A percentile compares a stretch with the other conserved stretches of the same genome.
Evolutionary conservation across 2,329 filamentous ascomycete species (phyloP).

Genomic region (Cercospora sp.): DNA sequence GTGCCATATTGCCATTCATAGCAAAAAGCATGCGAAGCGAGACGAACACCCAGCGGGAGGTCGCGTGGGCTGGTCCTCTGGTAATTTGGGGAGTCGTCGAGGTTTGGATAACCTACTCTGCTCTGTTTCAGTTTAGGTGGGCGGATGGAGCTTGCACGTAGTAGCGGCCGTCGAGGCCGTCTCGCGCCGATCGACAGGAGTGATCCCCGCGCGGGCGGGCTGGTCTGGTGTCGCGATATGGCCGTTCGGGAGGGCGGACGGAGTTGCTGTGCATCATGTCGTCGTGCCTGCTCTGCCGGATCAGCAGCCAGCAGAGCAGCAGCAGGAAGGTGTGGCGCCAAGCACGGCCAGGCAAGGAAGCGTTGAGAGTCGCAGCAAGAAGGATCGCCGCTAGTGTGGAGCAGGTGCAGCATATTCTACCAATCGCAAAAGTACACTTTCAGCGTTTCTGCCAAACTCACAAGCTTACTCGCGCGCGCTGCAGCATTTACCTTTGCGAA

Average conservation of each 20-base stretch:
- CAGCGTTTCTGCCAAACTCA: constrained; percentile 11
- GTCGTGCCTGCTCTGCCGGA: constrained; percentile 1
- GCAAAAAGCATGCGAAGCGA: not conserved
- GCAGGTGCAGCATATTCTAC: constrained; percentile 10
- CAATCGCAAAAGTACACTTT: constrained; percentile 9
- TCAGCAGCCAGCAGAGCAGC: not conserved
- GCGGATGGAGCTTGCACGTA: not conserved
- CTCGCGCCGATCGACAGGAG: constrained; percentile 4
- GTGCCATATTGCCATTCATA: not conserved
- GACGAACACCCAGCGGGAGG: not conserved
- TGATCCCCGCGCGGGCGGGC: constrained; percentile 5
- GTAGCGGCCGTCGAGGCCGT: not conserved
- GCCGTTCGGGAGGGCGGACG: not conserved
- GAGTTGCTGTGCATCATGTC: not conserved
- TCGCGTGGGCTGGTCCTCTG: not conserved
- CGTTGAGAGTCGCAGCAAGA: constrained; percentile 14
- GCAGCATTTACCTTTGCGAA: constrained; percentile 8
- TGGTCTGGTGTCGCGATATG: constrained; percentile 2
- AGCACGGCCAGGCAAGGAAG: constrained; percentile 6
- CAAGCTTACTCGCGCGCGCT: constrained; percentile 18
- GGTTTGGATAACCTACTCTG: constrained; percentile 8
- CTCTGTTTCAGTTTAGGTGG: constrained; percentile 4
- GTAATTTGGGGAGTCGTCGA: not conserved
- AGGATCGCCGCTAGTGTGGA: constrained; percentile 10
- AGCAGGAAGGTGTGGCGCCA: not conserved